Evolutionary conservation across 306 rosid genomes (phyloP).

Genomic region (Rosa lucieae): DNA sequence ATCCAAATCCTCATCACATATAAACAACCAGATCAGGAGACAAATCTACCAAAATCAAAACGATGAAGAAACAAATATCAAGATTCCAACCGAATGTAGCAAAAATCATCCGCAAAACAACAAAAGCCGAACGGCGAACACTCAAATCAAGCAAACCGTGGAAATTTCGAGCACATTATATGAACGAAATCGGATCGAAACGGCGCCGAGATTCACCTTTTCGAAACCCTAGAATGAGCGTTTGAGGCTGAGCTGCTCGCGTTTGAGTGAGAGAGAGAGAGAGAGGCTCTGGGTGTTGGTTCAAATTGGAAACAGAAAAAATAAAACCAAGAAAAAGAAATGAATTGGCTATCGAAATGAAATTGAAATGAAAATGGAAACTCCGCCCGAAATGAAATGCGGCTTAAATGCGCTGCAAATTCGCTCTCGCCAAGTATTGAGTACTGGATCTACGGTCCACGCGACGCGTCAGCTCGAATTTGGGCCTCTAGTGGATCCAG

Average conservation of each 20-base stretch:
- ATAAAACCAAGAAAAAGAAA: slow-evolving; percentile 1
- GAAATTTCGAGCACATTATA: neutral
- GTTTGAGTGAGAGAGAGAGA: slow-evolving; percentile 7
- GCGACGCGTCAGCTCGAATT: slow-evolving; percentile 19
- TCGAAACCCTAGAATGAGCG: slow-evolving; percentile 13
- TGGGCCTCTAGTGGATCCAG: slow-evolving; percentile 27
- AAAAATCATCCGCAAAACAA: neutral
- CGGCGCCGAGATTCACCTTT: slow-evolving; percentile 8
- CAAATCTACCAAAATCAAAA: neutral
- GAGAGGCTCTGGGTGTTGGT: neutral
- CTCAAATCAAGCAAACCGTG: neutral
- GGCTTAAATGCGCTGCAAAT: slow-evolving; percentile 26
- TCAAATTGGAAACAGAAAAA: slow-evolving; percentile 20
- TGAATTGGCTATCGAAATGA: neutral
- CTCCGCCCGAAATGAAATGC: slow-evolving; percentile 31
- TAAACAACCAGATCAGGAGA: slow-evolving; percentile 6
- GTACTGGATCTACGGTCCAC: slow-evolving; percentile 25
- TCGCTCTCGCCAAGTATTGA: neutral
- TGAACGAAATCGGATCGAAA: neutral
- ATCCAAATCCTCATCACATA: neutral
- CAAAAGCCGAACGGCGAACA: neutral
- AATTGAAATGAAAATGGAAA: slow-evolving; percentile 16
- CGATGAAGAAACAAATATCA: neutral
- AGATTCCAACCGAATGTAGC: neutral
- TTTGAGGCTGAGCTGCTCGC: slow-evolving; percentile 12